Evolutionary conservation across 2,329 filamentous ascomycete species (phyloP).

Genomic region (Ophiostoma tasmaniense): DNA sequence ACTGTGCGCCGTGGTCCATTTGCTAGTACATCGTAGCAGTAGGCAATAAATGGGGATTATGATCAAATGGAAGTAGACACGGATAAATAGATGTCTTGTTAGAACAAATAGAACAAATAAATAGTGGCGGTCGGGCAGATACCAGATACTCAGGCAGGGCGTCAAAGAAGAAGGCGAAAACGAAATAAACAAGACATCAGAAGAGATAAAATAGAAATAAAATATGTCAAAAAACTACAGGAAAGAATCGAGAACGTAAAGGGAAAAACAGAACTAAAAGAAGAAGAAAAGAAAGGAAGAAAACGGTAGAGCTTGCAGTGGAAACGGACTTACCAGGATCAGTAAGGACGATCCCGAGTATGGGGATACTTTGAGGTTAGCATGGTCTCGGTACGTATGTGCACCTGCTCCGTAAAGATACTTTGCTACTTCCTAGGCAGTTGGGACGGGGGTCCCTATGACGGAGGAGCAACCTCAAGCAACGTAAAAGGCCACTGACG

Average conservation of each 20-base stretch:
- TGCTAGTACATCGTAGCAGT: not conserved
- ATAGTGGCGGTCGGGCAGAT: not conserved
- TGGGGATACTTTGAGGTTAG: not conserved
- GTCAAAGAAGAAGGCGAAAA: not conserved
- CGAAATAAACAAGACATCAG: not conserved
- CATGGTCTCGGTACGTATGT: not conserved
- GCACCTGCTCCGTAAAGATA: not conserved
- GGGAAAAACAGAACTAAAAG: not conserved
- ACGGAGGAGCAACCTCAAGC: not conserved
- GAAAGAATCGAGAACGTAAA: not conserved
- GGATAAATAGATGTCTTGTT: not conserved
- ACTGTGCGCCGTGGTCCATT: not conserved
- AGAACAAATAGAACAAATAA: not conserved
- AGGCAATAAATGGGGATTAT: not conserved
- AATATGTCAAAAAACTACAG: not conserved
- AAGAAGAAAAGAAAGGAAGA: not conserved
- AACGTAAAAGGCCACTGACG: conserved; percentile 4
- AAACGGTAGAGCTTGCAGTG: not conserved
- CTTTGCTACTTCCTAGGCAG: not conserved
- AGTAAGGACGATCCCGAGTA: not conserved
- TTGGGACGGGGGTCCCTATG: not conserved
- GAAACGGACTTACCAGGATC: not conserved
- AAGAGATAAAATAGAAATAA: not conserved
- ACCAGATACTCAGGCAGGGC: not conserved
- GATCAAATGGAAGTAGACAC: not conserved